Conservation (phyloP, 1,284 basidiomycete genomes). For the Ganoderma sinense region DNA sequence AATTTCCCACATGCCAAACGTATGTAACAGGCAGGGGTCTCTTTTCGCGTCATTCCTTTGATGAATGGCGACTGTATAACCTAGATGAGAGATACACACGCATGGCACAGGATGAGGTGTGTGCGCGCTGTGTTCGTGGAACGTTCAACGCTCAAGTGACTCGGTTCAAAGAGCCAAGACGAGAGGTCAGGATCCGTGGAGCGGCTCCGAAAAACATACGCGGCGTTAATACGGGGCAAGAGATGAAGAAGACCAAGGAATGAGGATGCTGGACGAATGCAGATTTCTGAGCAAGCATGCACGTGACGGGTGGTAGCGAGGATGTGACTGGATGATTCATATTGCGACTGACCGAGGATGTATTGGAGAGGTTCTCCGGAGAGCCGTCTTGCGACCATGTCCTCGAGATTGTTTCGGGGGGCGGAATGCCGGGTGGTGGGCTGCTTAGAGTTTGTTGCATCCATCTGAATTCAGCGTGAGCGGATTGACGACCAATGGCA, state of each 20-base stretch:
- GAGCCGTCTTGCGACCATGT: constrained; percentile 63
- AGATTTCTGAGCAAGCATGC: neutral
- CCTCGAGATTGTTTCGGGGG: constrained; percentile 41
- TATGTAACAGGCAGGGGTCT: neutral
- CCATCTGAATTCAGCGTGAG: constrained; percentile 68
- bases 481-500: constrained; percentile 53
- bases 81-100: neutral
- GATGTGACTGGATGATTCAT: neutral
- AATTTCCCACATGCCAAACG: neutral
- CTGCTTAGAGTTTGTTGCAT: constrained; percentile 52
- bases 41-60: neutral
- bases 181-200: neutral
- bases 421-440: constrained; percentile 6
- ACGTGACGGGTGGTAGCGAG: neutral
- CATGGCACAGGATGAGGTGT: neutral
- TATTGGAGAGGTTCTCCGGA: constrained; percentile 89
- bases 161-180: neutral
- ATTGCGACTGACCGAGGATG: constrained; percentile 71
- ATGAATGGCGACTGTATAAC: neutral
- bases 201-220: neutral
- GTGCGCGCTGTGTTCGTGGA: neutral
- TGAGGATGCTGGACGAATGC: neutral
- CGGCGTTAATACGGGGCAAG: neutral
- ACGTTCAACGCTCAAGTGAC: neutral
- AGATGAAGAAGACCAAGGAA: neutral